Base-by-base conservation (phyloP, 768 basidiomycete genomes). In the Lyophyllum decastes region DNA sequence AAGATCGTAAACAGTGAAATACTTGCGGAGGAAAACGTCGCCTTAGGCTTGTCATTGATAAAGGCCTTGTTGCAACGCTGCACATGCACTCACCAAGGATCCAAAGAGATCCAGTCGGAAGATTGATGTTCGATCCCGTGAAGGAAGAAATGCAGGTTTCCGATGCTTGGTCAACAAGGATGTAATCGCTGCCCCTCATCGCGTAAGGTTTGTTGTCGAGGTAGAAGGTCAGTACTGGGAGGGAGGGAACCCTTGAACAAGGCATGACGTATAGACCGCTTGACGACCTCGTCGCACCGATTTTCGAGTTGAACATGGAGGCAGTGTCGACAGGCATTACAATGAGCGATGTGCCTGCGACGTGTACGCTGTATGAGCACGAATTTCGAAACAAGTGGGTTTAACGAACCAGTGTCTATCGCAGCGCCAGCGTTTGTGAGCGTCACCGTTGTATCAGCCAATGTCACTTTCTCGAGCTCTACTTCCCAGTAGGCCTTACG, bases 401-500 rank as follows among this genome's bases (percentile, higher is more conserved):
- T 19, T 4, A 16, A 41, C 40, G n/a, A 41, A 41, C 40, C 40
- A 7, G 40, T 41, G 10, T 41, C 40, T 10, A 41, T 41, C n/a
- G 40, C 40, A 5, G 40, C 40, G n/a, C 40, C 40, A 5, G 40
- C 19, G n/a, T 41, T 41, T 2, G 2, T n/a, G 17, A 41, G 16
- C n/a, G 11, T 10, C 4, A n/a, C 4, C n/a, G 40, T 16, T 19
- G n/a, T 41, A 19, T 16, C 40, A 41, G 2, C n/a, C n/a, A 41
- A 41, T 11, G 17, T 41, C 5, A 19, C 40, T 19, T 19, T n/a
- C 17, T 41, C 40, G 2, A 41, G 40, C n/a, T 41, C n/a, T 4
- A 98, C 94, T 74, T 98, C 96, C 95, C 95, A 97, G 76, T 97
- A 98, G 4, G 94, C 97, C 82, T 92, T 94, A 65, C 94, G 86